Conservation (phyloP, 352 stramenopile genomes). For the Globisporangium spinosum region DNA sequence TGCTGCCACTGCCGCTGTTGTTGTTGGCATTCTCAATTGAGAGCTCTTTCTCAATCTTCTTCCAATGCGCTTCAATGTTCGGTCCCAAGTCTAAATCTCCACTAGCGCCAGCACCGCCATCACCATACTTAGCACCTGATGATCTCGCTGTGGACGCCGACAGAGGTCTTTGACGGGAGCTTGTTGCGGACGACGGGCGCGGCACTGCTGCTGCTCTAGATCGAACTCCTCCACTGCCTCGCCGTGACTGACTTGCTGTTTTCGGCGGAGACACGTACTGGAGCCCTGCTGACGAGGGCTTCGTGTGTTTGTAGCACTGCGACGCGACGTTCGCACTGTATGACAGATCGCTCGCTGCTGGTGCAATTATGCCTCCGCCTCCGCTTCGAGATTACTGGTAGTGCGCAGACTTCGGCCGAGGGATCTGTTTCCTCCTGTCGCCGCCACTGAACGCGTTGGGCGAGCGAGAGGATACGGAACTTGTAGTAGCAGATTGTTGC, state of each 20-base stretch:
- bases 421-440: constrained; percentile 5
- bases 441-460: constrained; percentile 2
- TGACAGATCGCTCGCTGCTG: constrained; percentile 30
- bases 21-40: constrained; percentile 18
- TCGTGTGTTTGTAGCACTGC: constrained; percentile 57
- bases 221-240: background rate
- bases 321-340: constrained; percentile 60
- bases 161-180: constrained; percentile 19
- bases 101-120: background rate
- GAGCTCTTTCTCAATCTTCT: constrained; percentile 34
- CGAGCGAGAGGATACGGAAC: background rate
- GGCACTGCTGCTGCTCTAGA: background rate
- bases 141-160: constrained; percentile 24
- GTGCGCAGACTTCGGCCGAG: constrained; percentile 41
- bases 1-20: background rate
- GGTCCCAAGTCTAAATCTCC: constrained; percentile 2
- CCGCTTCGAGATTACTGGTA: constrained; percentile 15
- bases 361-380: background rate
- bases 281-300: constrained; percentile 35
- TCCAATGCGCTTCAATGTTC: constrained; percentile 40
- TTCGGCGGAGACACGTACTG: constrained; percentile 31
- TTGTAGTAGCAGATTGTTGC: background rate
- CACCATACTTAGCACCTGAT: background rate
- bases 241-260: background rate
- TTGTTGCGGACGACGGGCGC: constrained; percentile 11